Evolutionary conservation across 2,329 filamentous ascomycete genomes (phyloP).

Genomic region (Paramyrothecium sp.): DNA sequence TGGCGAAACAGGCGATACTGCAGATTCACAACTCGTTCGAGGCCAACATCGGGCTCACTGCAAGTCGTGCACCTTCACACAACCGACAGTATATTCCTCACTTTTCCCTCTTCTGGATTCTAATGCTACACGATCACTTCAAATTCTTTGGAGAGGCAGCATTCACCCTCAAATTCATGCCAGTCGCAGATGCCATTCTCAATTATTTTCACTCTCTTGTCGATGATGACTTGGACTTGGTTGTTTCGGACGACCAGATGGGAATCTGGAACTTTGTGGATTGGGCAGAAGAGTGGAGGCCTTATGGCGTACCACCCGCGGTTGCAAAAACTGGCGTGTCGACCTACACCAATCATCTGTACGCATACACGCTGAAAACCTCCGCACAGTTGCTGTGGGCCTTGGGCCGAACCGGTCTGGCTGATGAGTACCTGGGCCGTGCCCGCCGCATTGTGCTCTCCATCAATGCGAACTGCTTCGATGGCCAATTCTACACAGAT

Average conservation of each 20-base stretch:
- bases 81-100: constrained; percentile 32
- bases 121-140: constrained; percentile 33
- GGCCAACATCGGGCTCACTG: constrained; percentile 25
- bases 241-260: constrained; percentile 14
- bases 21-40: constrained; percentile 20
- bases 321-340: constrained; percentile 32
- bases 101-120: constrained; percentile 36
- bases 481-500: constrained; percentile 31
- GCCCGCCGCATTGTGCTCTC: constrained; percentile 19
- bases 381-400: constrained; percentile 27
- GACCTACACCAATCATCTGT: constrained; percentile 24
- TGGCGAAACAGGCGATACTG: constrained; percentile 28
- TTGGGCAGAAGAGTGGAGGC: constrained; percentile 24
- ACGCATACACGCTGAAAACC: constrained; percentile 31
- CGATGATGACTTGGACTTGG: constrained; percentile 9
- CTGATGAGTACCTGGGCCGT: constrained; percentile 25
- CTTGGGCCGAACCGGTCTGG: constrained; percentile 28
- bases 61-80: constrained; percentile 33
- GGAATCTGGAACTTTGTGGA: constrained; percentile 35
- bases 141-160: constrained; percentile 29
- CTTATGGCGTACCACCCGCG: constrained; percentile 34
- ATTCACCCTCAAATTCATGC: constrained; percentile 26
- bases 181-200: constrained; percentile 29
- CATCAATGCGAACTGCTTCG: constrained; percentile 27
- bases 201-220: constrained; percentile 23